Percentiles rank a stretch among this genome's conserved stretches.
phyloP scores from a whole-genome alignment of 2,329 filamentous ascomycete genomes.

The Penicillium griseofulvum region DNA sequence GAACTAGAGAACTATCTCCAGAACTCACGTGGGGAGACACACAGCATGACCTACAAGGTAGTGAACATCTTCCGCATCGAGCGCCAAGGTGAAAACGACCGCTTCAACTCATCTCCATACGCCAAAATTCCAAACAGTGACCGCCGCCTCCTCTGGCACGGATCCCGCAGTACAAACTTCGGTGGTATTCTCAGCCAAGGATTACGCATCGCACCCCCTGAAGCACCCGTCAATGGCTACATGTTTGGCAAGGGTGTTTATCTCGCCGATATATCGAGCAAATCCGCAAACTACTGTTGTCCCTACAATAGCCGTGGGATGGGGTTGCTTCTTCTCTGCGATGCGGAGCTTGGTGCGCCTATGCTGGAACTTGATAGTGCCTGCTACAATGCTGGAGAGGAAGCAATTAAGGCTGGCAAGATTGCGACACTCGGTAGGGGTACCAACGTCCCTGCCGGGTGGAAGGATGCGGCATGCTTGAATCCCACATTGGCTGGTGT shows the following conservation, averaged over 20 bases:
- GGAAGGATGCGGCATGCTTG: conserved; percentile 72
- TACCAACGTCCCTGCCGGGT: conserved; percentile 59
- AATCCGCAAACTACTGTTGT: conserved; percentile 76
- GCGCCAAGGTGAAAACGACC: conserved; percentile 67
- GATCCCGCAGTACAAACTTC: conserved; percentile 78
- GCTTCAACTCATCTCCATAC: conserved; percentile 61
- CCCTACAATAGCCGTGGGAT: conserved; percentile 61
- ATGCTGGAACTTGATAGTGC: conserved; percentile 62
- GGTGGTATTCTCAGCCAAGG: conserved; percentile 85
- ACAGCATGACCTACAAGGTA: conserved; percentile 54
- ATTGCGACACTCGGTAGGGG: conserved; percentile 72
- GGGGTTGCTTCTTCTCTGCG: conserved; percentile 76
- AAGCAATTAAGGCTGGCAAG: conserved; percentile 59
- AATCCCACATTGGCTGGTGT: conserved; percentile 65
- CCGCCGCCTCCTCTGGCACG: conserved; percentile 81
- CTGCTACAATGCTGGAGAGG: conserved; percentile 62
- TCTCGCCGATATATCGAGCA: conserved; percentile 78
- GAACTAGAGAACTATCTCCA: conserved; percentile 66
- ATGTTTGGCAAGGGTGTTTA: conserved; percentile 94
- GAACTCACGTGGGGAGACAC: conserved; percentile 65
- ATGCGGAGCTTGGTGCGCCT: conserved; percentile 76
- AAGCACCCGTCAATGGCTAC: conserved; percentile 75
- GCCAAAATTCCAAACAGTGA: conserved; percentile 57
- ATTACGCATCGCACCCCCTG: conserved; percentile 75
- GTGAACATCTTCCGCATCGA: conserved; percentile 80